Evolutionary conservation across 2,329 filamentous ascomycete genomes (phyloP).

Genomic region (Alternaria brassicae): DNA sequence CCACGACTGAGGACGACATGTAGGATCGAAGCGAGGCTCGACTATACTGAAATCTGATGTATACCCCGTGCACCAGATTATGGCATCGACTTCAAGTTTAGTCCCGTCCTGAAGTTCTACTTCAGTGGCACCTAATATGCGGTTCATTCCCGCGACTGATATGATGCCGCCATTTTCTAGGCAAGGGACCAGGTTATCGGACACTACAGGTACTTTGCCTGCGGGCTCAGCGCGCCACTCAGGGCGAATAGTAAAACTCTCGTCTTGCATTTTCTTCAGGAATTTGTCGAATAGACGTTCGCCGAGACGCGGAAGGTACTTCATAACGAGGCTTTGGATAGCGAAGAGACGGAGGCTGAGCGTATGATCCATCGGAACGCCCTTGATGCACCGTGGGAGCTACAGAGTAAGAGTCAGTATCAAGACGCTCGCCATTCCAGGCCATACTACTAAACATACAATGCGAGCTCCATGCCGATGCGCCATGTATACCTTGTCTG

Average conservation of each 20-base stretch:
- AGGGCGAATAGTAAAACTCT: conserved; percentile 29
- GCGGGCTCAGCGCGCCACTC: conserved; percentile 34
- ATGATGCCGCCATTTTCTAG: conserved; percentile 25
- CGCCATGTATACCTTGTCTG: conserved; percentile 31
- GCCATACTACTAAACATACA: conserved; percentile 4
- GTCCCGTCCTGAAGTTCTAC: conserved; percentile 45
- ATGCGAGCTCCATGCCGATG: conserved; percentile 35
- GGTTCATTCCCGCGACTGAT: conserved; percentile 26
- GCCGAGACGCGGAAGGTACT: conserved; percentile 23
- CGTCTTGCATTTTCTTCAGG: conserved; percentile 28
- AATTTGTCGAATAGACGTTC: conserved; percentile 27
- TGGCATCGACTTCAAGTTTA: conserved; percentile 39
- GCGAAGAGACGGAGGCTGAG: conserved; percentile 23
- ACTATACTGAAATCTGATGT: conserved; percentile 37
- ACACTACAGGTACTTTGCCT: conserved; percentile 30
- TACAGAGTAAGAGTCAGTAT: background rate
- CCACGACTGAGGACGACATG: conserved; percentile 24
- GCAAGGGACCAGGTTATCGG: conserved; percentile 21
- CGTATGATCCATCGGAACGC: conserved; percentile 24
- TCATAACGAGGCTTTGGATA: conserved; percentile 18
- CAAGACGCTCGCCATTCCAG: background rate
- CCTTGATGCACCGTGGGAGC: conserved; percentile 26
- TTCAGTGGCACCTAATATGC: conserved; percentile 9
- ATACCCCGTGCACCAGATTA: conserved; percentile 51
- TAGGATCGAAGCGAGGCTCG: conserved; percentile 30